A percentile compares a stretch with the other conserved stretches of the same genome.
These are phyloP conservation scores for Suhomyces bokatorum DNA, from an alignment of 1,139 yeast genomes.

Conservation along the genomic window DNA sequence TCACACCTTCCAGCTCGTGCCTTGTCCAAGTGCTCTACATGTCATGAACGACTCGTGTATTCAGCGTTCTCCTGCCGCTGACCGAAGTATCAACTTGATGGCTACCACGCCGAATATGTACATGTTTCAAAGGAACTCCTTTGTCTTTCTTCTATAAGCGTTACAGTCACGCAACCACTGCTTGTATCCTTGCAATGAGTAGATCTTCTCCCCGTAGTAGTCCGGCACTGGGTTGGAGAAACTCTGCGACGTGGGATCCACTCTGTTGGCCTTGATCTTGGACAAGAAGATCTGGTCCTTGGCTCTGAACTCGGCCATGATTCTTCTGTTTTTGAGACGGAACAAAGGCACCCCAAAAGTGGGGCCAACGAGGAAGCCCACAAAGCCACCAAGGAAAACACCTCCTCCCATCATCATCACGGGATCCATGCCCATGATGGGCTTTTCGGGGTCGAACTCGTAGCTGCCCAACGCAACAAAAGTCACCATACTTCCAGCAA, in stretches of 20 bases:
- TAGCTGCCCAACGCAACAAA: constrained; percentile 77
- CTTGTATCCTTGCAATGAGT: constrained; percentile 80
- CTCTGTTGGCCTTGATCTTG: constrained; percentile 75
- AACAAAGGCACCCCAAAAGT: constrained; percentile 72
- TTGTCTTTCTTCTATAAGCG: constrained; percentile 82
- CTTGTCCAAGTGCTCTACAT: no score
- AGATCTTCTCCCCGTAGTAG: constrained; percentile 94
- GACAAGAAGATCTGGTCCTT: constrained; percentile 76
- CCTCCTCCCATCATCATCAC: constrained; percentile 72
- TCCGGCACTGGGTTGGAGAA: constrained; percentile 96
- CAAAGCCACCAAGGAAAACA: constrained; percentile 65
- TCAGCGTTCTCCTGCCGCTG: background rate
- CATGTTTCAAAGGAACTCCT: constrained; percentile 61
- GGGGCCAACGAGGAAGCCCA: constrained; percentile 86
- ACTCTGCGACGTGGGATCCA: constrained; percentile 91
- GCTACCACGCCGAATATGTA: constrained; percentile 3
- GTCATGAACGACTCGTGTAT: background rate
- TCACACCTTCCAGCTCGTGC: no score
- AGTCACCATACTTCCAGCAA: constrained; percentile 67
- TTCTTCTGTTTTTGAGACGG: constrained; percentile 51
- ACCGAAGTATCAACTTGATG: background rate
- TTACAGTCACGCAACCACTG: constrained; percentile 96
- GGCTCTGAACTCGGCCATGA: constrained; percentile 45
- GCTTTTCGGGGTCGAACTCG: constrained; percentile 85
- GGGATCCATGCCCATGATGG: constrained; percentile 86